phyloP scores from a whole-genome alignment of 257 asterid genomes.

The Nicotiana noctiflora region DNA sequence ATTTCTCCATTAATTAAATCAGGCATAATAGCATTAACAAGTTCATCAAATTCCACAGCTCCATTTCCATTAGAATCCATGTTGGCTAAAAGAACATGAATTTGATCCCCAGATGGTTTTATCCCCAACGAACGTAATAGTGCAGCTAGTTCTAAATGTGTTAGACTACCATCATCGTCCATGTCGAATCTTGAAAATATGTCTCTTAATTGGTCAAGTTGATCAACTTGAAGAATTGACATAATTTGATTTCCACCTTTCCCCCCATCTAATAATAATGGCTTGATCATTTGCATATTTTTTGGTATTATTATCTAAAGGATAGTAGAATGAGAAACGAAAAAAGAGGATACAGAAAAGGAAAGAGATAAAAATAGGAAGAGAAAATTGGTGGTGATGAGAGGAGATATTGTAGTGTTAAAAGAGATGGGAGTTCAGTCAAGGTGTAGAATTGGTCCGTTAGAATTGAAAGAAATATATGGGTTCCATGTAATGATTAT shows the following conservation, averaged over 20 bases:
- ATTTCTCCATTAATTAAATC: constrained; percentile 51
- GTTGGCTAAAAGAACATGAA: constrained; percentile 49
- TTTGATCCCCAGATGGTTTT: constrained; percentile 74
- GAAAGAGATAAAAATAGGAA: neutral
- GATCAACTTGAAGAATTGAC: constrained; percentile 37
- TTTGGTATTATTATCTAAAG: neutral
- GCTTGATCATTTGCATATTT: neutral
- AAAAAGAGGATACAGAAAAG: neutral
- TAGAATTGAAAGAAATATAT: constrained; percentile 6
- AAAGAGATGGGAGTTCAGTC: neutral
- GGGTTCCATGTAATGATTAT: neutral
- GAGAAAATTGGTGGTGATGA: neutral
- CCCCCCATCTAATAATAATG: neutral
- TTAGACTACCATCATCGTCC: constrained; percentile 93
- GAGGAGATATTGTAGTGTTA: neutral
- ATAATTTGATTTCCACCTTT: constrained; percentile 4
- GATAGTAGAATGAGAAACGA: neutral
- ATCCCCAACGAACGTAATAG: constrained; percentile 76
- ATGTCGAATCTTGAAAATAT: constrained; percentile 83
- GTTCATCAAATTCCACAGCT: constrained; percentile 71
- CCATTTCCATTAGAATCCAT: constrained; percentile 87
- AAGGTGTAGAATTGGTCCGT: constrained; percentile 4
- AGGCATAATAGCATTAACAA: constrained; percentile 55
- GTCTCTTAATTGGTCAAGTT: constrained; percentile 47
- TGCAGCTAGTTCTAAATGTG: constrained; percentile 80